phyloP scores from a whole-genome alignment of 129 eudicot genomes.

The Glebionis coronaria region DNA sequence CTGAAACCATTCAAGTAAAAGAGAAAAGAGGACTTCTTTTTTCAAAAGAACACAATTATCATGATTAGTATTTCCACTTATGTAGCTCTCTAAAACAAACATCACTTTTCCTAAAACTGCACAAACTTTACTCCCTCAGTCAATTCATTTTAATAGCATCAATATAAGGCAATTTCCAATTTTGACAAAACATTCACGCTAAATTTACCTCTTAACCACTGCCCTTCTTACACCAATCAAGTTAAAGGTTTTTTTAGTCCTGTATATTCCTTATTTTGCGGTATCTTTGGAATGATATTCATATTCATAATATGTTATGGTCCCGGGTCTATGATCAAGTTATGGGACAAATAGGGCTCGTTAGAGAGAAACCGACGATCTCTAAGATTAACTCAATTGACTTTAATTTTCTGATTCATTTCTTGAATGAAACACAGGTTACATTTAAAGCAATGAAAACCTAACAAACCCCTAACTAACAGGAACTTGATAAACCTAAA shows the following conservation, averaged over 20 bases:
- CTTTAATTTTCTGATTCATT: no score
- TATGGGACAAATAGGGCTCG: no score
- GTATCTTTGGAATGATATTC: background rate
- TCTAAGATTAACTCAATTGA: no score
- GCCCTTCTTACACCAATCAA: background rate
- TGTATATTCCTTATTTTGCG: background rate
- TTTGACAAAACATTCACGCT: constrained; percentile 8
- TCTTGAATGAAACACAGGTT: no score
- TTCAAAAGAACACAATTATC: constrained; percentile 11
- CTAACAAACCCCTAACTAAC: no score
- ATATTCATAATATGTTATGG: no score
- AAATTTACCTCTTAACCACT: background rate
- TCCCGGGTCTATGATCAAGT: no score
- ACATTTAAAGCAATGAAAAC: no score
- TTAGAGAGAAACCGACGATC: no score
- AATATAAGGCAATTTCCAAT: background rate
- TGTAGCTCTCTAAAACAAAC: background rate
- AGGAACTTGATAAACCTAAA: no score
- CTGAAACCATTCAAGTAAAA: constrained; percentile 3
- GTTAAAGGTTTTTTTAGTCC: background rate
- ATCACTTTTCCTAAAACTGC: constrained; percentile 7
- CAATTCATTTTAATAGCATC: background rate
- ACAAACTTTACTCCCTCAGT: constrained; percentile 12
- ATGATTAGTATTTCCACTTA: constrained; percentile 19
- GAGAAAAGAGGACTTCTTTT: background rate